phyloP scores from a whole-genome alignment of 805 yeast species.

The Zygotorulaspora chibaensis region DNA sequence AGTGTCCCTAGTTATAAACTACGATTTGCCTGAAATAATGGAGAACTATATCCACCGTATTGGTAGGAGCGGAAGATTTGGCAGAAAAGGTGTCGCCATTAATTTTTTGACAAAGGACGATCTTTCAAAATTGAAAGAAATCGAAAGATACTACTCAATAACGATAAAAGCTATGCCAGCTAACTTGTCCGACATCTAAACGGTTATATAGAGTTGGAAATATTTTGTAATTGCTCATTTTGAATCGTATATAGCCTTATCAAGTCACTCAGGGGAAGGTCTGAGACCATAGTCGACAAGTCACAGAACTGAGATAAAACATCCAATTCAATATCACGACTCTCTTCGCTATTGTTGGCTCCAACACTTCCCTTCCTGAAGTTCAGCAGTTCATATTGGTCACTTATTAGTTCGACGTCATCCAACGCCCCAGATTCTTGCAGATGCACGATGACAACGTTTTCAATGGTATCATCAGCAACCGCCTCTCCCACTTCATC shows the following conservation, averaged over 20 bases:
- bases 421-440: conserved; percentile 17
- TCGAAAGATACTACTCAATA: conserved; percentile 85
- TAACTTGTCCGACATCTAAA: conserved; percentile 48
- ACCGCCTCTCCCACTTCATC: conserved; percentile 8
- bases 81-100: conserved; percentile 97
- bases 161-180: conserved; percentile 93
- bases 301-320: conserved; percentile 29
- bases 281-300: conserved; percentile 10
- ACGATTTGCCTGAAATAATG: conserved; percentile 84
- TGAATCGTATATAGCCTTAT: conserved; percentile 25
- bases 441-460: conserved; percentile 26
- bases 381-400: conserved; percentile 24
- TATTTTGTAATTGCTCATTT: conserved; percentile 26
- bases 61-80: conserved; percentile 98
- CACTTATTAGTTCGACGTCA: conserved; percentile 28
- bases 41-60: conserved; percentile 97
- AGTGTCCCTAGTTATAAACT: conserved; percentile 90
- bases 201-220: conserved; percentile 19
- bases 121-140: conserved; percentile 67
- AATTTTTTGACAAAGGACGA: conserved; percentile 86
- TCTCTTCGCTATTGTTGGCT: conserved; percentile 2
- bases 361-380: conserved; percentile 10
- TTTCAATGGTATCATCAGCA: conserved; percentile 21
- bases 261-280: conserved; percentile 21
- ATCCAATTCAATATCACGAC: conserved; percentile 22